A percentile compares a stretch with the other conserved stretches of the same genome.
Evolutionary conservation across 169 alveolate species (phyloP).

Genomic region (Prorocentrum cordatum): DNA sequence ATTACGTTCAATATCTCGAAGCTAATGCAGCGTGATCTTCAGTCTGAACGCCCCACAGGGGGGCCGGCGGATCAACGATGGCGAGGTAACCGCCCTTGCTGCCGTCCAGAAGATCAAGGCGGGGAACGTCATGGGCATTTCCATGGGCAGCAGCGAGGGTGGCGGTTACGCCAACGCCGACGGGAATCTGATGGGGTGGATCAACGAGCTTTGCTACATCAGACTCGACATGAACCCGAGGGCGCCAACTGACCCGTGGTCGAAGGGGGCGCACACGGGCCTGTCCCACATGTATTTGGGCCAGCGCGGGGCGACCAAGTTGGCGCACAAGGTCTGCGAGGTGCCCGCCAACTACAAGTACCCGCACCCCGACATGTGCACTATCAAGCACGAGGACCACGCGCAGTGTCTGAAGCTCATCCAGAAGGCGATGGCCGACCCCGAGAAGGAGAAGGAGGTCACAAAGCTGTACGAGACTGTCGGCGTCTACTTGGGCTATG

Average conservation of each 20-base stretch:
- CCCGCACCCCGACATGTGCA: slow-evolving; percentile 13
- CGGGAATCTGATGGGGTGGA: slow-evolving; percentile 47
- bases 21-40: no score
- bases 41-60: no score
- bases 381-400: slow-evolving; percentile 63
- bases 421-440: neutral
- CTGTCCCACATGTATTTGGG: slow-evolving; percentile 47
- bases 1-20: no score
- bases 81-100: slow-evolving; percentile 40
- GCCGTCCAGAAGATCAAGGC: slow-evolving; percentile 61
- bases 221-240: slow-evolving; percentile 43
- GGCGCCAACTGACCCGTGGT: slow-evolving; percentile 69
- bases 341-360: slow-evolving; percentile 58
- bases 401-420: slow-evolving; percentile 59
- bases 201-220: slow-evolving; percentile 60
- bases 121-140: neutral
- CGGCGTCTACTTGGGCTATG: slow-evolving; percentile 56
- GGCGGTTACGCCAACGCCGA: slow-evolving; percentile 61
- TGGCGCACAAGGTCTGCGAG: slow-evolving; percentile 37
- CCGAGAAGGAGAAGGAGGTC: neutral
- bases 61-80: slow-evolving; percentile 66
- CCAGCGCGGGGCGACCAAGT: slow-evolving; percentile 49
- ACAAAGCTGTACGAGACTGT: slow-evolving; percentile 35
- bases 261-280: slow-evolving; percentile 63
- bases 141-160: slow-evolving; percentile 24